Evolutionary conservation across 305 asterid genomes (phyloP), one percentile per base, ranked within the genome.

Genomic region (Salvia sclarea): DNA sequence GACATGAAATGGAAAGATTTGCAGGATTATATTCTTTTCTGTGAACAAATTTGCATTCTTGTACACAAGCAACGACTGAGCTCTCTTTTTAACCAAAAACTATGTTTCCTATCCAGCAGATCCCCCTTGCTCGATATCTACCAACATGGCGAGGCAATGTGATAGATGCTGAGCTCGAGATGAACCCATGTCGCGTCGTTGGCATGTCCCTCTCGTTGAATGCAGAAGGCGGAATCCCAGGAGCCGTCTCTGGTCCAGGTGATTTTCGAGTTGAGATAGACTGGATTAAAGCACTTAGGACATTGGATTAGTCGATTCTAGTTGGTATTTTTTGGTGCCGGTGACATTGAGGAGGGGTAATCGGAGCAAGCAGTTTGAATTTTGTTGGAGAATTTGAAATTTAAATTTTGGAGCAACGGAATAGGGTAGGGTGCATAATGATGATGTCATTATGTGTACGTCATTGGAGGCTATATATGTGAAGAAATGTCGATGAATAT

Each of bases 101-200:
- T 55, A 2, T 40, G 60, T 41, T 37, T 18, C 11, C 38, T 37
- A 30, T 68, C 38, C 24, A 13, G 71, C 85, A 94, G 98, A 88
- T 94, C 69, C 98, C 98, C 52, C 92, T 91, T 30, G 79, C 85
- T 47, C 91, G 85, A 56, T 91, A 87, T 78, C 84, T 85, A 30
- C 97, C 97, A 60, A 93, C 97, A 10, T 93, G 98, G 98, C 89
- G 96, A 72, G 98, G 98, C 75, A 88, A 79, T 45, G 88, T 91
- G 3, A 93, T 93, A 76, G 97, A 93, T 11, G 96, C 87, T 12
- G 31, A 82, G 41, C 68, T 93, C 59, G 97, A 93, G 81, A 93
- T 93, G 98, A 93, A 91, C 81, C 98, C 96, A 8, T 60, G 79
- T 58, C 88, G 98, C 64, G 71, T 91, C 14, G 85, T 93, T 50